These are phyloP conservation scores for Phialocephala sp. DNA, from an alignment of 2,329 filamentous ascomycete genomes.

Conservation along the genomic window DNA sequence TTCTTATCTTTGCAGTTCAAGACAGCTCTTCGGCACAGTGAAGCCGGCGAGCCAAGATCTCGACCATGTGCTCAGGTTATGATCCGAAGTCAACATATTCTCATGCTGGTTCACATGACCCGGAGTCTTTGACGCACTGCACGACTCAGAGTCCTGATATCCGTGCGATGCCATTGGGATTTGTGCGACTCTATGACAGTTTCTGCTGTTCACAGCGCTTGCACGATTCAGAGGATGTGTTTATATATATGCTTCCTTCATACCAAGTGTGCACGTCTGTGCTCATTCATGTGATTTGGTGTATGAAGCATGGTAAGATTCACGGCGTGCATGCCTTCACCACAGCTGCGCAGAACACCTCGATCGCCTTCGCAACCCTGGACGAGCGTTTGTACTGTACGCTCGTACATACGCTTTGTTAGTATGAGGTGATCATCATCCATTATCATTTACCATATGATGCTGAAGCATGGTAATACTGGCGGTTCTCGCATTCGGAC, in stretches of 20 bases:
- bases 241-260: slow-evolving; percentile 9
- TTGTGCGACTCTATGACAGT: not conserved
- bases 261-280: not conserved
- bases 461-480: not conserved
- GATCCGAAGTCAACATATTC: slow-evolving; percentile 1
- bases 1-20: not conserved
- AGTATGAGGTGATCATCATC: not conserved
- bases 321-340: not conserved
- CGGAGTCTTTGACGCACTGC: not conserved
- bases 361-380: not conserved
- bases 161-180: slow-evolving; percentile 5
- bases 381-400: not conserved
- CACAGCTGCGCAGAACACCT: not conserved
- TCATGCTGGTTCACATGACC: not conserved
- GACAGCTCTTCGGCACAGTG: not conserved
- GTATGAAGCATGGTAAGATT: not conserved
- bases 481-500: not conserved
- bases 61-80: not conserved
- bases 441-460: slow-evolving; percentile 2
- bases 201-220: not conserved
- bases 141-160: not conserved
- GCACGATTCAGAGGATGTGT: not conserved
- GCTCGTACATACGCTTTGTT: not conserved
- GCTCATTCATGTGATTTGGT: not conserved
- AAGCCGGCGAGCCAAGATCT: not conserved